Conservation (phyloP, 306 rosid species). For the Delonix regia region DNA sequence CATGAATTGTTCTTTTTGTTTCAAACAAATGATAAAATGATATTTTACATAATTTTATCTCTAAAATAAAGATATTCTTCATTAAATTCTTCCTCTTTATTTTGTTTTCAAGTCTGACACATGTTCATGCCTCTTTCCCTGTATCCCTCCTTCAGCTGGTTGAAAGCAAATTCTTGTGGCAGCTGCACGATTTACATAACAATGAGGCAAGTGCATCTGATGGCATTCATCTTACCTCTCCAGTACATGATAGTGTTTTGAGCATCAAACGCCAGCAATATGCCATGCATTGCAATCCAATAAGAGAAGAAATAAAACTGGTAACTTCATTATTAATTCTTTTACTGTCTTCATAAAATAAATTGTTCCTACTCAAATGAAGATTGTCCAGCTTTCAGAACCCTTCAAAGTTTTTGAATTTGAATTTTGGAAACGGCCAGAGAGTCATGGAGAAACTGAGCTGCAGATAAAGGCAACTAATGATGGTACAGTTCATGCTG, state of each 20-base stretch:
- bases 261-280: constrained; percentile 68
- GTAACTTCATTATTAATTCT: constrained; percentile 48
- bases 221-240: constrained; percentile 68
- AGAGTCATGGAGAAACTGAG: constrained; percentile 68
- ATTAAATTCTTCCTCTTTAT: neutral
- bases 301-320: constrained; percentile 67
- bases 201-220: constrained; percentile 63
- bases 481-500: constrained; percentile 78
- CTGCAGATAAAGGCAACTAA: constrained; percentile 62
- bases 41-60: neutral
- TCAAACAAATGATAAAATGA: constrained; percentile 14
- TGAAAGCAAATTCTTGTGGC: constrained; percentile 73
- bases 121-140: neutral
- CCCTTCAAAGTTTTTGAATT: constrained; percentile 98
- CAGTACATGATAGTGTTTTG: constrained; percentile 52
- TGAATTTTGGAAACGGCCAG: constrained; percentile 98
- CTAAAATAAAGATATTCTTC: constrained; percentile 11
- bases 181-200: constrained; percentile 74
- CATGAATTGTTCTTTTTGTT: constrained; percentile 14
- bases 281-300: constrained; percentile 73
- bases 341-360: constrained; percentile 24
- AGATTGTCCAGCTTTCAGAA: constrained; percentile 89
- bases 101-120: constrained; percentile 25
- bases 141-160: constrained; percentile 61
- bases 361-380: constrained; percentile 52